Percentiles rank a stretch among this genome's conserved stretches.
phyloP scores from a whole-genome alignment of 495 filamentous ascomycete genomes.

The Lasiosphaeris hirsuta region DNA sequence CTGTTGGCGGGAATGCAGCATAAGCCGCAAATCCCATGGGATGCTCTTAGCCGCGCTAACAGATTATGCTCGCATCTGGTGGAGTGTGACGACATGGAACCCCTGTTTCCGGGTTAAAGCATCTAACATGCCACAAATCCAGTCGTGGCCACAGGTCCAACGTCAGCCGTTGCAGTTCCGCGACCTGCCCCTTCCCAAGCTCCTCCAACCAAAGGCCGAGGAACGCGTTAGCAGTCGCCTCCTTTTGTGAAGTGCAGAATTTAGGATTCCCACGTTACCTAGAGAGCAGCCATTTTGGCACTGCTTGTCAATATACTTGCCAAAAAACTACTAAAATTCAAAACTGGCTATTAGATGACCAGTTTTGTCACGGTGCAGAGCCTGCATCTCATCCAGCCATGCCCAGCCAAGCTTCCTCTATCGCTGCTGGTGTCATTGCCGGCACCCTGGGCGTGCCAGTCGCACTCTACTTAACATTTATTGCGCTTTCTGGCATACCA shows the following conservation, averaged over 20 bases:
- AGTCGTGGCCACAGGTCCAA: constrained; percentile 9
- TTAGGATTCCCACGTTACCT: too few species aligned
- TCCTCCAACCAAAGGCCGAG: not conserved
- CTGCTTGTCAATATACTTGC: too few species aligned
- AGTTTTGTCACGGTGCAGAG: too few species aligned
- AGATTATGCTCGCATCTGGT: not conserved
- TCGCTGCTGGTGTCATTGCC: constrained; percentile 31
- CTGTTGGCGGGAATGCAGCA: constrained; percentile 8
- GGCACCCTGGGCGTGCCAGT: constrained; percentile 36
- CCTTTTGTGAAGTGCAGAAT: not conserved
- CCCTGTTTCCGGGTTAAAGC: constrained; percentile 1
- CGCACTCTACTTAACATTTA: constrained; percentile 41
- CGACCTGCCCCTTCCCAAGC: not conserved
- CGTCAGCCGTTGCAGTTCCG: constrained; percentile 16
- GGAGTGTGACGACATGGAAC: not conserved
- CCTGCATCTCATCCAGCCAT: not conserved
- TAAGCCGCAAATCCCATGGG: constrained; percentile 14
- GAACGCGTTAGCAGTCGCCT: not conserved
- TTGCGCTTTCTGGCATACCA: constrained; percentile 45
- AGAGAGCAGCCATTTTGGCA: too few species aligned
- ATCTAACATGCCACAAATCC: not conserved
- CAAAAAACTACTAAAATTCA: too few species aligned
- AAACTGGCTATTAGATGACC: too few species aligned
- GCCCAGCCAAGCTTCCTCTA: constrained; percentile 8
- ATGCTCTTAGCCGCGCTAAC: constrained; percentile 12